phyloP scores from a whole-genome alignment of 2,329 filamentous ascomycete genomes.

The Saccharata proteae region DNA sequence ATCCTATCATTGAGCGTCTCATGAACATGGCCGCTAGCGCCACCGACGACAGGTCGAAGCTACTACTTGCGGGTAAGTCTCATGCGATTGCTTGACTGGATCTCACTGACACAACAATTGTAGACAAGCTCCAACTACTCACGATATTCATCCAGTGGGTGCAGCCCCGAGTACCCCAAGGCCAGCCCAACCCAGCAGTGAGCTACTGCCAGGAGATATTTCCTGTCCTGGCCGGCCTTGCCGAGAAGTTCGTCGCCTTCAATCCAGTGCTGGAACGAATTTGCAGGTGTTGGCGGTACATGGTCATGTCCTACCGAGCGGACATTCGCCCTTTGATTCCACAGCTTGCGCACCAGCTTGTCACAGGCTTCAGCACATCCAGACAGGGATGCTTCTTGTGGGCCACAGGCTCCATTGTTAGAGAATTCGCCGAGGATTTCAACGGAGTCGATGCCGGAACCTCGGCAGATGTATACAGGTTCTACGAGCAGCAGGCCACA shows the following conservation, averaged over 20 bases:
- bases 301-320: constrained; percentile 90
- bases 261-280: constrained; percentile 85
- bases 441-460: constrained; percentile 75
- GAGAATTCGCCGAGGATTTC: constrained; percentile 86
- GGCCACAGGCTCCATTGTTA: constrained; percentile 88
- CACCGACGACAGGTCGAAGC: constrained; percentile 67
- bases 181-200: constrained; percentile 75
- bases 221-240: constrained; percentile 71
- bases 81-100: constrained; percentile 1
- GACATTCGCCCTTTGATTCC: constrained; percentile 77
- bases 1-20: constrained; percentile 74
- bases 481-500: constrained; percentile 87
- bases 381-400: constrained; percentile 96
- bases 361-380: constrained; percentile 70
- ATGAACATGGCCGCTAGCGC: constrained; percentile 82
- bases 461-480: constrained; percentile 77
- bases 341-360: constrained; percentile 77
- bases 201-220: constrained; percentile 95
- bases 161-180: constrained; percentile 60
- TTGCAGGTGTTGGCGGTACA: constrained; percentile 90
- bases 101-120: constrained; percentile 8
- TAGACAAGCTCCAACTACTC: constrained; percentile 81
- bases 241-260: constrained; percentile 77
- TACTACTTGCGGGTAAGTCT: constrained; percentile 67
- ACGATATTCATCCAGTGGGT: constrained; percentile 77